phyloP scores from a whole-genome alignment of 2,329 filamentous ascomycete species.

The Xylaria multiplex region DNA sequence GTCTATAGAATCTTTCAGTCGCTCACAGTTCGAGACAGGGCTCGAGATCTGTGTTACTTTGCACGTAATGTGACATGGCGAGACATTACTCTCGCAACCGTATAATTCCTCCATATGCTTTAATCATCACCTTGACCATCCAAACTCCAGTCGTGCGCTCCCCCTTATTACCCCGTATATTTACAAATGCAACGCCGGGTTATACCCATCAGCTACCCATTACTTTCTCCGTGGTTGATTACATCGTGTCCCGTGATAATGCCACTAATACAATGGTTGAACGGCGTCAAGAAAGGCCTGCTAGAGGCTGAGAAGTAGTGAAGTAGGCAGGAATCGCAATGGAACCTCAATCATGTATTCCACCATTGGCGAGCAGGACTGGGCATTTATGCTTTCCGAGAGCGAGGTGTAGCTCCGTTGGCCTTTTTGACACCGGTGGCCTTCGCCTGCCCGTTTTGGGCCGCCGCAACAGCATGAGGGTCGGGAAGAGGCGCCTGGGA shows the following conservation, averaged over 20 bases:
- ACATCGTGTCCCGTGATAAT: constrained; percentile 44
- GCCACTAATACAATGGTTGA: constrained; percentile 49
- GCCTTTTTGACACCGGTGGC: constrained; percentile 65
- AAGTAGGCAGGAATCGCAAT: constrained; percentile 13
- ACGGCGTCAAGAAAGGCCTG: constrained; percentile 31
- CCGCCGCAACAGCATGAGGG: constrained; percentile 78
- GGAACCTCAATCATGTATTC: constrained; percentile 14
- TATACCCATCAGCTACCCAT: constrained; percentile 34
- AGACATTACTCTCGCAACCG: constrained; percentile 25
- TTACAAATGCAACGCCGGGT: constrained; percentile 41
- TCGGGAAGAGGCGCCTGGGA: constrained; percentile 78
- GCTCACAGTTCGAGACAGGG: constrained; percentile 16
- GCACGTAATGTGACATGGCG: constrained; percentile 31
- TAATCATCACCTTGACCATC: constrained; percentile 42
- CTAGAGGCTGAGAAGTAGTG: constrained; percentile 29
- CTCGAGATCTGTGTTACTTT: constrained; percentile 28
- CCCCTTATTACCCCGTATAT: constrained; percentile 39
- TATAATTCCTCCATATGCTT: constrained; percentile 39
- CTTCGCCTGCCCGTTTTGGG: constrained; percentile 63
- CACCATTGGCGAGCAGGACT: constrained; percentile 21
- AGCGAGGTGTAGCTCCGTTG: constrained; percentile 71
- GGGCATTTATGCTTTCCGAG: constrained; percentile 71
- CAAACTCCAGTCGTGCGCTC: constrained; percentile 44
- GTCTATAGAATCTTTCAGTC: constrained; percentile 30
- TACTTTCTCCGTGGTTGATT: constrained; percentile 38